Evolutionary conservation across 495 filamentous ascomycete species (phyloP).

Genomic region (Massariosphaeria phaeospora): DNA sequence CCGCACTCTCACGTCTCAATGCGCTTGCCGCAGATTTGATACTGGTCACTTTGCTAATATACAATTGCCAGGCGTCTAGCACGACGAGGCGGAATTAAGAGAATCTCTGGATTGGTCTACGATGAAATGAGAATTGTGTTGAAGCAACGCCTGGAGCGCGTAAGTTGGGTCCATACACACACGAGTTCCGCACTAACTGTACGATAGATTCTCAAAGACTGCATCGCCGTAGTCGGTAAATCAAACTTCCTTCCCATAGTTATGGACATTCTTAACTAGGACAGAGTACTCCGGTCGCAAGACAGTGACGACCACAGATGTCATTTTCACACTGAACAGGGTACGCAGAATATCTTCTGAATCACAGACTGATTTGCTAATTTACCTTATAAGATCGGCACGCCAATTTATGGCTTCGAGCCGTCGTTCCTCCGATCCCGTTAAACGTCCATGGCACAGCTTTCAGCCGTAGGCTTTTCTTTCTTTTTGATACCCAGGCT

Average conservation of each 20-base stretch:
- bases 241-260: not conserved
- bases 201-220: slow-evolving; percentile 19
- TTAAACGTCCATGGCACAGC: not conserved
- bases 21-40: too few relatives aligned
- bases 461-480: too few relatives aligned
- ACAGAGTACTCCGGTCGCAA: slow-evolving; percentile 22
- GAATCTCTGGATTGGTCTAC: slow-evolving; percentile 67
- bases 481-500: too few relatives aligned
- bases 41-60: not conserved
- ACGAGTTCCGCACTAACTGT: not conserved
- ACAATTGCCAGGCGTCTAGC: slow-evolving; percentile 59
- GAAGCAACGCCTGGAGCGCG: slow-evolving; percentile 39
- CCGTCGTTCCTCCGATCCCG: not conserved
- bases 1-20: not conserved
- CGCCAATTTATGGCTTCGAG: slow-evolving; percentile 14
- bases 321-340: slow-evolving; percentile 23
- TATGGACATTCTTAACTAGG: slow-evolving; percentile 1
- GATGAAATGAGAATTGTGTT: slow-evolving; percentile 57
- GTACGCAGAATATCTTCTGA: slow-evolving; percentile 13
- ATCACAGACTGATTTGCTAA: not conserved
- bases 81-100: slow-evolving; percentile 70
- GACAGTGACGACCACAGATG: slow-evolving; percentile 19
- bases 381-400: not conserved
- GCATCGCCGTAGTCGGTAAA: slow-evolving; percentile 21
- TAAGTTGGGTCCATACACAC: not conserved